Percentiles rank a stretch among this genome's conserved stretches.
phyloP scores from a whole-genome alignment of 2,329 filamentous ascomycete species.

The Cryphonectria radicalis region DNA sequence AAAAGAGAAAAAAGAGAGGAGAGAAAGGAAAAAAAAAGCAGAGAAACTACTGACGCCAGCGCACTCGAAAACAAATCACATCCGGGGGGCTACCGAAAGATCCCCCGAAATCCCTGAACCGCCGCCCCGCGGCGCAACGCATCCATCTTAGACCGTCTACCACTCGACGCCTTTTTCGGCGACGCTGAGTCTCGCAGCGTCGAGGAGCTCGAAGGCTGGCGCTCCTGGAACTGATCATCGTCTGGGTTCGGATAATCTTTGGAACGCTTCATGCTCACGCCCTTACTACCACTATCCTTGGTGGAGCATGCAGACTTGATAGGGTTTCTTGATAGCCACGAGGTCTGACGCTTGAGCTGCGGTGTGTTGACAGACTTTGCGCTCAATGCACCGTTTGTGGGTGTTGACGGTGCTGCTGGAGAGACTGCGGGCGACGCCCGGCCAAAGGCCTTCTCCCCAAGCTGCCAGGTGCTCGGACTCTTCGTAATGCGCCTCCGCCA shows the following conservation, averaged over 20 bases:
- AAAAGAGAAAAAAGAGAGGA: background rate
- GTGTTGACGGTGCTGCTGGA: conserved; percentile 12
- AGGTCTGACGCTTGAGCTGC: conserved; percentile 30
- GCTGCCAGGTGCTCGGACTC: conserved; percentile 26
- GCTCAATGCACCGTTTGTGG: conserved; percentile 27
- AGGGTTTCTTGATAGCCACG: conserved; percentile 28
- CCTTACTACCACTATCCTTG: conserved; percentile 13
- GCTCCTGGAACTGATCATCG: background rate
- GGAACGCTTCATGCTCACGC: conserved; percentile 13
- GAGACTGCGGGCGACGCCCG: background rate
- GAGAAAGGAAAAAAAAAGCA: background rate
- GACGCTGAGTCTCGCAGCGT: conserved; percentile 27
- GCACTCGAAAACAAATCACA: background rate
- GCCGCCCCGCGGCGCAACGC: conserved; percentile 44
- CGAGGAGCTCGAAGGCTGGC: conserved; percentile 31
- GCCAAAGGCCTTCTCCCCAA: conserved; percentile 15
- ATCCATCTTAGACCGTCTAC: conserved; percentile 44
- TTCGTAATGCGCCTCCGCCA: conserved; percentile 25
- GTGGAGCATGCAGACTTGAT: conserved; percentile 26
- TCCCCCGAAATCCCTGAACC: conserved; percentile 47
- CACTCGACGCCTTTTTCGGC: conserved; percentile 33
- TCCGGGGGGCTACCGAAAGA: conserved; percentile 45
- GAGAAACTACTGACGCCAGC: background rate
- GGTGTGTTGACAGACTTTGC: conserved; percentile 34
- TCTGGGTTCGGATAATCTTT: conserved; percentile 5